These are phyloP conservation scores for Bruguiera hainesii DNA, from an alignment of 441 rosid species.

Conservation along the genomic window DNA sequence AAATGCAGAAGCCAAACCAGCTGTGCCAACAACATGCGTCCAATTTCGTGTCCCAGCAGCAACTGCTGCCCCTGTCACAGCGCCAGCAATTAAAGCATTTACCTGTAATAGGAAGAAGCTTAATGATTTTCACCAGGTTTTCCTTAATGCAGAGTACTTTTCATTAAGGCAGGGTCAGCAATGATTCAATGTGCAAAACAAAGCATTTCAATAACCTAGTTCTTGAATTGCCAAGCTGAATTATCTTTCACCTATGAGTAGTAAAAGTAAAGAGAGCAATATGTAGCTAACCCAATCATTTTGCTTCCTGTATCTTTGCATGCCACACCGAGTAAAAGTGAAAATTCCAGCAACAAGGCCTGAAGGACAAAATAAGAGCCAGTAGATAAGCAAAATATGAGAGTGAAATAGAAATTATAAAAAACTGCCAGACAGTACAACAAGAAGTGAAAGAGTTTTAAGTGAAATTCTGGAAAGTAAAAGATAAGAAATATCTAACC, in stretches of 20 bases:
- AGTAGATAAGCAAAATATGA: not conserved
- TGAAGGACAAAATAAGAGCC: slow-evolving; percentile 25
- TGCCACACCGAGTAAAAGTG: slow-evolving; percentile 52
- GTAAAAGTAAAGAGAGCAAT: slow-evolving; percentile 1
- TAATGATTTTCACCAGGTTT: too few relatives aligned
- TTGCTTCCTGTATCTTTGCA: slow-evolving; percentile 57
- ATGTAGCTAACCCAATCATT: slow-evolving; percentile 68
- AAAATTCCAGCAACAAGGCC: slow-evolving; percentile 75
- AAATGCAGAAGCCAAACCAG: slow-evolving; percentile 59
- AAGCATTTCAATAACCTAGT: slow-evolving; percentile 2
- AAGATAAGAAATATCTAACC: not conserved
- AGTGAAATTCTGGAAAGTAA: not conserved
- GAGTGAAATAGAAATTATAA: not conserved
- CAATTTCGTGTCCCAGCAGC: slow-evolving; percentile 63
- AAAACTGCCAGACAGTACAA: not conserved
- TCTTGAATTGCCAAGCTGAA: slow-evolving; percentile 3
- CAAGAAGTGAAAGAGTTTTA: not conserved
- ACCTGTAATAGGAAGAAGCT: slow-evolving; percentile 35
- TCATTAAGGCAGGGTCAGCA: not conserved
- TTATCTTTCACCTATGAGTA: slow-evolving; percentile 2
- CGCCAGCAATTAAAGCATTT: slow-evolving; percentile 73
- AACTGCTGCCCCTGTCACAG: slow-evolving; percentile 73
- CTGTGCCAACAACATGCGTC: slow-evolving; percentile 51
- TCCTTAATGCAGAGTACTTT: too few relatives aligned
- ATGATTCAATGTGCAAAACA: slow-evolving; percentile 1